These are phyloP conservation scores for Platismatia glauca DNA, from an alignment of 495 filamentous ascomycete genomes.

Conservation along the genomic window DNA sequence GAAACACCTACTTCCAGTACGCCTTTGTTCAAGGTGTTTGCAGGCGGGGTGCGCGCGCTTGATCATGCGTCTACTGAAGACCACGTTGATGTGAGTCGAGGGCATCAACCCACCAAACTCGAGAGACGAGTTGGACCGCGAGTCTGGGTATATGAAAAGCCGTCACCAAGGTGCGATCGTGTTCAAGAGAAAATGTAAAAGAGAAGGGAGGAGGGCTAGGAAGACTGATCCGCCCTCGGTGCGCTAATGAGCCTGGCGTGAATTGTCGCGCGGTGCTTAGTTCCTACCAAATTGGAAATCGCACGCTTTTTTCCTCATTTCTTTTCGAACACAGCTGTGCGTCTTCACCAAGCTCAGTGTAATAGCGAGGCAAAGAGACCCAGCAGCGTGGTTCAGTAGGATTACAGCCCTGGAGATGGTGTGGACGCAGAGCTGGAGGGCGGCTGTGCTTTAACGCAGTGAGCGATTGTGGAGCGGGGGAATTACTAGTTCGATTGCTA, in stretches of 20 bases:
- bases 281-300: not conserved
- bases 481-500: constrained; percentile 4
- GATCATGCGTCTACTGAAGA: constrained; percentile 8
- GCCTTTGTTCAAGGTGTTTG: not conserved
- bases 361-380: constrained; percentile 1
- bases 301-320: not conserved
- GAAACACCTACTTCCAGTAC: not conserved
- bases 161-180: constrained; percentile 1
- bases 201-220: constrained; percentile 2
- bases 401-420: not conserved
- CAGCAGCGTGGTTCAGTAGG: constrained; percentile 12
- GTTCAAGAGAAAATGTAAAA: constrained; percentile 3
- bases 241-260: constrained; percentile 14
- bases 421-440: constrained; percentile 13
- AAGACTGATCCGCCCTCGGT: constrained; percentile 11
- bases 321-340: not conserved
- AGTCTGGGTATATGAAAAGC: not conserved
- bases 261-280: constrained; percentile 17
- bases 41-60: constrained; percentile 5
- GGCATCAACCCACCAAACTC: not conserved
- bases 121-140: not conserved
- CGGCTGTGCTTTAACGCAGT: constrained; percentile 15
- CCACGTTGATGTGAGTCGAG: not conserved
- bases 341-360: constrained; percentile 6
- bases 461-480: constrained; percentile 9